phyloP scores from a whole-genome alignment of 148 eudicot genomes.

The Rheum nobile region DNA sequence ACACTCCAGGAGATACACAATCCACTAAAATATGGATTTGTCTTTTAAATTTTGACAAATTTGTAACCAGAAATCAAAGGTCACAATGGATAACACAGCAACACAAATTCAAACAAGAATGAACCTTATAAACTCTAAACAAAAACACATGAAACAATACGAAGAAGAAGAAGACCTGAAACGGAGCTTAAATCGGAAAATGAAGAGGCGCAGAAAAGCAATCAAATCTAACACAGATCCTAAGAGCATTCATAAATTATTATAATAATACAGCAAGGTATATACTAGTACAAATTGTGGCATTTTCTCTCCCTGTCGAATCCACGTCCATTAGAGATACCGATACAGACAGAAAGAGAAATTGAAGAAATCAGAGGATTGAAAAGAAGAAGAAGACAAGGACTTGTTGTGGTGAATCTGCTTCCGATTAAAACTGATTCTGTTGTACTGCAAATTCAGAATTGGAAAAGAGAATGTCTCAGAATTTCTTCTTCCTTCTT shows the following conservation, averaged over 20 bases:
- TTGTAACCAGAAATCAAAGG: neutral
- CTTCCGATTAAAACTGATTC: neutral
- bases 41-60: neutral
- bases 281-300: neutral
- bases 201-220: constrained; percentile 7
- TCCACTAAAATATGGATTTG: neutral
- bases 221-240: neutral
- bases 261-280: neutral
- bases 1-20: neutral
- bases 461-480: neutral
- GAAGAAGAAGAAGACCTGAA: neutral
- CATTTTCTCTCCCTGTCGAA: neutral
- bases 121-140: neutral
- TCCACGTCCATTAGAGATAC: neutral
- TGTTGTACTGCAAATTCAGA: neutral
- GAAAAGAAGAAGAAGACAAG: neutral
- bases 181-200: neutral
- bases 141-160: neutral
- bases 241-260: neutral
- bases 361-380: neutral
- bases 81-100: neutral
- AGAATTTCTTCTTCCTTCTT: neutral
- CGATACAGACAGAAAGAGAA: neutral
- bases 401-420: neutral
- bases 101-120: neutral